Conservation (phyloP, 2,329 filamentous ascomycete species). For the Chaetomium strumarium region DNA sequence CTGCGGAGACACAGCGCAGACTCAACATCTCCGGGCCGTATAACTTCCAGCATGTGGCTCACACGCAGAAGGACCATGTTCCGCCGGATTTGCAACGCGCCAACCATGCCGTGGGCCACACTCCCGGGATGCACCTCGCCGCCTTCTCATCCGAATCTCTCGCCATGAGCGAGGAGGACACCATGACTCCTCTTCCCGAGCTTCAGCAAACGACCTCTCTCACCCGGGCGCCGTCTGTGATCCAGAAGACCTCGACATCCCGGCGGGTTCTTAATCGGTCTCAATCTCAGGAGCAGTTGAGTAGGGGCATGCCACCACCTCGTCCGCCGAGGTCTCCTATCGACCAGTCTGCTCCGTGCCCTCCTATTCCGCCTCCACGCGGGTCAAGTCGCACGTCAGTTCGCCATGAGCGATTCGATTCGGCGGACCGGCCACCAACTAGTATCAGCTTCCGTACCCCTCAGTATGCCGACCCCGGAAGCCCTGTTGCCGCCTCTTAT, state of each 20-base stretch:
- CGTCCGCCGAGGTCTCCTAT: slow-evolving; percentile 46
- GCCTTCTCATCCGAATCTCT: slow-evolving; percentile 44
- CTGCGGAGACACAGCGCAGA: slow-evolving; percentile 34
- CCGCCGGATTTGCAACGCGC: slow-evolving; percentile 36
- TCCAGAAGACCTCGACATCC: slow-evolving; percentile 28
- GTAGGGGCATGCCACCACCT: slow-evolving; percentile 36
- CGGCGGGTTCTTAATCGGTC: slow-evolving; percentile 38
- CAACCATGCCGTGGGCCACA: slow-evolving; percentile 36
- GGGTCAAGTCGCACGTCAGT: slow-evolving; percentile 49
- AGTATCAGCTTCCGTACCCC: slow-evolving; percentile 42
- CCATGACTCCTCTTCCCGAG: slow-evolving; percentile 10
- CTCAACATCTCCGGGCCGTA: slow-evolving; percentile 57
- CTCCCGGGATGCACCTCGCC: slow-evolving; percentile 35
- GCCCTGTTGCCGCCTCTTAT: slow-evolving; percentile 26
- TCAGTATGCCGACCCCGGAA: slow-evolving; percentile 27
- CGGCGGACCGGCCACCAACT: slow-evolving; percentile 41
- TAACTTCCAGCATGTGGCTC: slow-evolving; percentile 61
- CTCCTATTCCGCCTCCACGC: slow-evolving; percentile 46
- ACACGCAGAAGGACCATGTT: slow-evolving; percentile 47
- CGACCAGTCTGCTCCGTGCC: slow-evolving; percentile 27
- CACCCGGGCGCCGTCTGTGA: slow-evolving; percentile 25
- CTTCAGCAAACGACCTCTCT: slow-evolving; percentile 20
- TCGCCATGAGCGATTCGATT: slow-evolving; percentile 39
- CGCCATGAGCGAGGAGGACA: slow-evolving; percentile 21
- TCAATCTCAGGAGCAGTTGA: slow-evolving; percentile 46